Evolutionary conservation across 2,329 filamentous ascomycete species (phyloP).

Genomic region (Penicillium sp.): DNA sequence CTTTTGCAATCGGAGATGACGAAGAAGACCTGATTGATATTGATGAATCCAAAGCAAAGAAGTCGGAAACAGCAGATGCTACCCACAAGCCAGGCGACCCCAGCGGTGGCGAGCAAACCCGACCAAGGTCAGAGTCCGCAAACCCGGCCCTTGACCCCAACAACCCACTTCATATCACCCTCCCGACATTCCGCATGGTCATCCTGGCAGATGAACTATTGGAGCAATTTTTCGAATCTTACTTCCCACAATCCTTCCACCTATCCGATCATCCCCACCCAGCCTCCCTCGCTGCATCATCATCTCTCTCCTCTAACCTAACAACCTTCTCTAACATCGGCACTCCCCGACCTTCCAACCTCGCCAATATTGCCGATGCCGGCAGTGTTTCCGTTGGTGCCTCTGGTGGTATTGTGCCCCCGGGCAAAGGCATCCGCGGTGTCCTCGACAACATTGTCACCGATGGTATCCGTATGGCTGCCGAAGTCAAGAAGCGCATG

Average conservation of each 20-base stretch:
- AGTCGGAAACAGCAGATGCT: conserved; percentile 21
- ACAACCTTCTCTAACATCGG: conserved; percentile 82
- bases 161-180: conserved; percentile 90
- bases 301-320: conserved; percentile 68
- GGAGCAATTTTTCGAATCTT: conserved; percentile 96
- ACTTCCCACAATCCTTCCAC: conserved; percentile 90
- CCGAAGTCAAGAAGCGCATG: conserved; percentile 88
- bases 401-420: conserved; percentile 64
- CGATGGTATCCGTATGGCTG: conserved; percentile 94
- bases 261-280: conserved; percentile 68
- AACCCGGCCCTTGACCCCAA: conserved; percentile 91
- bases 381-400: conserved; percentile 49
- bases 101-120: conserved; percentile 43
- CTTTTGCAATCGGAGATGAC: conserved; percentile 78
- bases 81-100: conserved; percentile 18
- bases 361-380: conserved; percentile 40
- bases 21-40: conserved; percentile 48
- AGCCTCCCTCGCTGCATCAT: conserved; percentile 47
- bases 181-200: conserved; percentile 98
- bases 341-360: conserved; percentile 49
- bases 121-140: conserved; percentile 73
- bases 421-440: conserved; percentile 78
- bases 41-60: conserved; percentile 35
- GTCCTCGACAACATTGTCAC: conserved; percentile 97
- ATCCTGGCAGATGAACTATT: conserved; percentile 93